Percentiles rank a stretch among this genome's conserved stretches.
phyloP scores from a whole-genome alignment of 331 rosid species.

The Cucumis variabilis region DNA sequence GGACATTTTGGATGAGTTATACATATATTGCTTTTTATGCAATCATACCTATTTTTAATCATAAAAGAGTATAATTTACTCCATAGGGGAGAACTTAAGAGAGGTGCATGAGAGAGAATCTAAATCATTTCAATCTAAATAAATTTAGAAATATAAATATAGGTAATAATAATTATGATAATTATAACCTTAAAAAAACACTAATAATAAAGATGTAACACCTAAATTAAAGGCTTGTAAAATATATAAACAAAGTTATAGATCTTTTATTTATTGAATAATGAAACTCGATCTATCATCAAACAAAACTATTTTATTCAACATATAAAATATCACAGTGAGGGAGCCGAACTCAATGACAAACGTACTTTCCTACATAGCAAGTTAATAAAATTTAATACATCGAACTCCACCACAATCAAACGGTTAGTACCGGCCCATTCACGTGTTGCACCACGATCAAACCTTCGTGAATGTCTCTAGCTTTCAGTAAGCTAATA shows the following conservation, averaged over 20 bases:
- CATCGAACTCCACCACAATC: no score
- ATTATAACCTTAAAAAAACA: background rate
- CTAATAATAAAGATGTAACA: background rate
- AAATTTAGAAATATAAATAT: background rate
- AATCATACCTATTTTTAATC: constrained; percentile 22
- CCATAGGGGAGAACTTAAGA: constrained; percentile 19
- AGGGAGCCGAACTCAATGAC: no score
- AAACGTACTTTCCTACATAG: no score
- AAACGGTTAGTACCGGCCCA: no score
- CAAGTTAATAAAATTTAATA: no score
- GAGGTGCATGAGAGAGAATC: constrained; percentile 18
- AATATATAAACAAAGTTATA: background rate
- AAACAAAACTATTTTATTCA: background rate
- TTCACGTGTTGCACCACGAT: no score
- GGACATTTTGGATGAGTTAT: background rate
- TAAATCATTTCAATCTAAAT: constrained; percentile 22
- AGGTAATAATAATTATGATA: background rate
- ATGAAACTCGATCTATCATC: background rate
- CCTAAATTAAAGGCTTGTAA: background rate
- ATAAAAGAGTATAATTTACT: constrained; percentile 28
- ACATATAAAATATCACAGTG: no score
- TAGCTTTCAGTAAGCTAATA: no score
- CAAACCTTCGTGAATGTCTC: no score
- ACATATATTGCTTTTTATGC: background rate
- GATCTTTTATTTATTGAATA: background rate